phyloP scores from a whole-genome alignment of 352 stramenopile species.

The Globisporangium cederbergense region DNA sequence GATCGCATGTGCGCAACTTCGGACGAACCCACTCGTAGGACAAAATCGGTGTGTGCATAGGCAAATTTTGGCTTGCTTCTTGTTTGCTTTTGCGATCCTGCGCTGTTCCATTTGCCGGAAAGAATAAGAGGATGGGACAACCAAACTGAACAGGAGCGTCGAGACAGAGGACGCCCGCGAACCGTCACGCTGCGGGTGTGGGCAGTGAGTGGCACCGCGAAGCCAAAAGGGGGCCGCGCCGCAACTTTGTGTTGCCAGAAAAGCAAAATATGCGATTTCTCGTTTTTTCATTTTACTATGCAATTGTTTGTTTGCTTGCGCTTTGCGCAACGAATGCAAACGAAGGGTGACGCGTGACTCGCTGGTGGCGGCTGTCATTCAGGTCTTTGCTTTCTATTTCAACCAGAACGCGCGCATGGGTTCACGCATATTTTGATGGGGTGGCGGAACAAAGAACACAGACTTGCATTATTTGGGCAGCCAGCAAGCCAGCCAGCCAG shows the following conservation, averaged over 20 bases:
- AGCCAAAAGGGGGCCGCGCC: background rate
- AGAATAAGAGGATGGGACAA: background rate
- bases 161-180: conserved; percentile 2
- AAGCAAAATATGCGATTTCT: no score
- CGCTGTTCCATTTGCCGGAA: background rate
- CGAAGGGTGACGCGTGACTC: no score
- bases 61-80: background rate
- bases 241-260: no score
- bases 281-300: background rate
- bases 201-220: conserved; percentile 14
- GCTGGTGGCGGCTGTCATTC: no score
- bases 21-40: background rate
- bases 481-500: no score
- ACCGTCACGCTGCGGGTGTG: conserved; percentile 1
- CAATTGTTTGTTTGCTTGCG: background rate
- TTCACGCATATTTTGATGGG: no score
- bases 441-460: no score
- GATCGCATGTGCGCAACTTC: background rate
- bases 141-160: conserved; percentile 6
- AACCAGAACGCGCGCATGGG: no score
- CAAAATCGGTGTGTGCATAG: background rate
- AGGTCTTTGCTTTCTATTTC: no score
- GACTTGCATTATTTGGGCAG: no score
- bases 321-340: no score
- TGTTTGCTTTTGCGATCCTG: no score